phyloP scores from a whole-genome alignment of 2,329 filamentous ascomycete species.

The Colletotrichum cuscutae region DNA sequence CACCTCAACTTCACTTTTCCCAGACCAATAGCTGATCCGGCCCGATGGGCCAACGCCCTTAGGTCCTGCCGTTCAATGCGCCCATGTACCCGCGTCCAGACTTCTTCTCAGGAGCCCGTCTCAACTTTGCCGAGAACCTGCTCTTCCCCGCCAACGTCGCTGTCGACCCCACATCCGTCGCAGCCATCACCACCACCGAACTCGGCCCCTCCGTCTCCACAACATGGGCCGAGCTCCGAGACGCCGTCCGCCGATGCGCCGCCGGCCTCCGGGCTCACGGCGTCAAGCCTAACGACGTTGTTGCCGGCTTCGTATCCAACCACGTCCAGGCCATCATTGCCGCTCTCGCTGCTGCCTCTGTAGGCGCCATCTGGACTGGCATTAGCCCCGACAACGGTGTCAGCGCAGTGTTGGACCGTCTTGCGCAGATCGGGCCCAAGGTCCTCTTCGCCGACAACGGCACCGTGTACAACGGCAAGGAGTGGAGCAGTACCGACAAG shows the following conservation, averaged over 20 bases:
- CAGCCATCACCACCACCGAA: slow-evolving; percentile 87
- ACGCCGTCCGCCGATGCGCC: slow-evolving; percentile 79
- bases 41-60: slow-evolving; percentile 6
- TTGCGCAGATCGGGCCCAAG: slow-evolving; percentile 85
- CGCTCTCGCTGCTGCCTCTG: slow-evolving; percentile 83
- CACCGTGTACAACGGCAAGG: slow-evolving; percentile 89
- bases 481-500: slow-evolving; percentile 83
- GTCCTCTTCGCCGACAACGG: slow-evolving; percentile 90
- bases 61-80: slow-evolving; percentile 75
- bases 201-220: slow-evolving; percentile 63
- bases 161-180: slow-evolving; percentile 69
- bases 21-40: slow-evolving; percentile 20
- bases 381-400: slow-evolving; percentile 94
- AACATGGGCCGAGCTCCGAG: slow-evolving; percentile 84
- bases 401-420: slow-evolving; percentile 86
- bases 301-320: slow-evolving; percentile 87
- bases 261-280: slow-evolving; percentile 75
- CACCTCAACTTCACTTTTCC: not conserved
- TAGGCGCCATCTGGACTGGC: slow-evolving; percentile 93
- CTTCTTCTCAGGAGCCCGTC: slow-evolving; percentile 81
- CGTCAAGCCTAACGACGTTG: slow-evolving; percentile 65
- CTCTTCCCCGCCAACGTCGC: slow-evolving; percentile 75
- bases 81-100: slow-evolving; percentile 87
- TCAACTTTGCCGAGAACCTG: slow-evolving; percentile 97
- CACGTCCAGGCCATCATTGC: slow-evolving; percentile 88